Conservation (phyloP, 2,329 filamentous ascomycete genomes). For the Penicillium palitans region DNA sequence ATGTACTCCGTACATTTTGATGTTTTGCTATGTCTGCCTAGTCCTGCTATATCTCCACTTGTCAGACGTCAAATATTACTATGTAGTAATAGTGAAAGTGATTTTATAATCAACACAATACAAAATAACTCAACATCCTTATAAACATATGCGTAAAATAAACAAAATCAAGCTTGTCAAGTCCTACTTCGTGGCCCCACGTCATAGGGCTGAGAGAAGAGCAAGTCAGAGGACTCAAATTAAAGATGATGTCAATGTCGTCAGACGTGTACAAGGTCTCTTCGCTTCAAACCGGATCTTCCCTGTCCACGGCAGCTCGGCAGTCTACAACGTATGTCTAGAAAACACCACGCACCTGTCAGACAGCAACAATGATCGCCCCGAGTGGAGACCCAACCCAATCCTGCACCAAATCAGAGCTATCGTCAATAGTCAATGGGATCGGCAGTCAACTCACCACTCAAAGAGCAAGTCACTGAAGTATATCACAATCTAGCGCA, state of each 20-base stretch:
- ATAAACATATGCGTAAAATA: neutral
- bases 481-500: neutral
- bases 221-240: slow-evolving; percentile 5
- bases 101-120: neutral
- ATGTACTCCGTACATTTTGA: neutral
- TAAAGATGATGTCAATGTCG: slow-evolving; percentile 2
- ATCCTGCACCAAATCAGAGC: neutral
- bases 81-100: neutral
- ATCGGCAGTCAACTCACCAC: slow-evolving; percentile 4
- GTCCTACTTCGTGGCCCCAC: slow-evolving; percentile 5
- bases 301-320: neutral
- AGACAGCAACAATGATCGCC: slow-evolving; percentile 13
- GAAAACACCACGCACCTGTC: neutral
- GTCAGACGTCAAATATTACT: neutral
- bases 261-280: neutral
- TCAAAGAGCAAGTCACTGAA: neutral
- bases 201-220: slow-evolving; percentile 28
- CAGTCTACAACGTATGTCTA: neutral
- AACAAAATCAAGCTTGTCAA: neutral
- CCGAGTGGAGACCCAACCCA: slow-evolving; percentile 6
- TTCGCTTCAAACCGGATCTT: slow-evolving; percentile 1
- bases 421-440: neutral
- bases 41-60: neutral
- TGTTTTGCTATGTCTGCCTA: neutral
- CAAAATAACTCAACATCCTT: too few relatives aligned